Percentiles rank a stretch among this genome's conserved stretches.
These are phyloP conservation scores for Talaromyces verruculosus DNA, from an alignment of 2,329 filamentous ascomycete genomes.

Conservation along the genomic window DNA sequence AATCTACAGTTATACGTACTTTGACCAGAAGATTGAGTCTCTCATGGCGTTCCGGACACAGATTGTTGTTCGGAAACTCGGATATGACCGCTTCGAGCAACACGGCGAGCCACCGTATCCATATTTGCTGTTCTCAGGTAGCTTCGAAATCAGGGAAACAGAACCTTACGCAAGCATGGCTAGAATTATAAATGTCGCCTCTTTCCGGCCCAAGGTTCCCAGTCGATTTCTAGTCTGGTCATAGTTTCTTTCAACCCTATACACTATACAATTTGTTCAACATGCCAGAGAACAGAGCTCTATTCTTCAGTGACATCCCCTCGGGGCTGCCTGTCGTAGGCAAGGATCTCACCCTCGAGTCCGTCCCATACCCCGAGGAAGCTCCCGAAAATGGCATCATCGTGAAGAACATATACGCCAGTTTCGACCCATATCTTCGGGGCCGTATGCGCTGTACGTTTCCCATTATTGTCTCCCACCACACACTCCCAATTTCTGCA, in stretches of 20 bases:
- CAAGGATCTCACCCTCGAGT: constrained; percentile 68
- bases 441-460: constrained; percentile 66
- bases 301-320: constrained; percentile 72
- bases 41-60: background rate
- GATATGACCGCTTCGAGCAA: background rate
- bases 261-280: background rate
- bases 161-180: background rate
- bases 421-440: constrained; percentile 82
- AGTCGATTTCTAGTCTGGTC: background rate
- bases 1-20: background rate
- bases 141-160: background rate
- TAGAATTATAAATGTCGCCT: background rate
- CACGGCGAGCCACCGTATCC: background rate
- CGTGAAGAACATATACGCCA: constrained; percentile 69
- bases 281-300: constrained; percentile 63
- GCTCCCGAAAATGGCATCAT: constrained; percentile 66
- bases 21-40: background rate
- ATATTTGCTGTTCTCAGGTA: background rate
- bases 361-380: constrained; percentile 28
- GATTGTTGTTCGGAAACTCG: background rate
- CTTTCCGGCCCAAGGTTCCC: background rate
- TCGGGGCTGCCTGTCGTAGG: constrained; percentile 66
- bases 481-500: background rate
- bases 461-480: background rate
- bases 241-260: background rate